Conservation (phyloP, 495 filamentous ascomycete species). For the Rusavskia elegans region DNA sequence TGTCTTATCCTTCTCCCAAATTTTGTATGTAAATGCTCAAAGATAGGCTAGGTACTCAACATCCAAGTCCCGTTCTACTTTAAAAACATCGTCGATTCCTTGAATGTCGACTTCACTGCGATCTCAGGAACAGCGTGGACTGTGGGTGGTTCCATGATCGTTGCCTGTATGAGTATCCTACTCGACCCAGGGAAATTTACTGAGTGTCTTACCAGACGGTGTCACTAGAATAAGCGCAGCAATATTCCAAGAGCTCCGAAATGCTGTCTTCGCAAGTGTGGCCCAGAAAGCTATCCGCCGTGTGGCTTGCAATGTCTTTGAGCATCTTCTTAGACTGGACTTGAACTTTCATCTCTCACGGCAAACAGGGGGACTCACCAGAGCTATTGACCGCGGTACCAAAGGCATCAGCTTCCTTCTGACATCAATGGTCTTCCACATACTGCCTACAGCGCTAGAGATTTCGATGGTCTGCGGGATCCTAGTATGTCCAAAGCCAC, state of each 20-base stretch:
- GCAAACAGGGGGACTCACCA: slow-evolving; percentile 85
- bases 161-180: slow-evolving; percentile 47
- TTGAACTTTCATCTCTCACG: slow-evolving; percentile 85
- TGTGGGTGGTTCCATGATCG: slow-evolving; percentile 77
- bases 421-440: slow-evolving; percentile 97
- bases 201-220: slow-evolving; percentile 41
- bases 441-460: slow-evolving; percentile 84
- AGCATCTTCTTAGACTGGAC: slow-evolving; percentile 76
- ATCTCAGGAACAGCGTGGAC: slow-evolving; percentile 75
- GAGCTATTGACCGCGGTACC: slow-evolving; percentile 91
- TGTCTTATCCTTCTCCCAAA: slow-evolving; percentile 8
- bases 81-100: slow-evolving; percentile 88
- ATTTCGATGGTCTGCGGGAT: slow-evolving; percentile 93
- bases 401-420: slow-evolving; percentile 96
- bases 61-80: slow-evolving; percentile 98
- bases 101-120: slow-evolving; percentile 84
- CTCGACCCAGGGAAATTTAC: background rate
- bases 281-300: slow-evolving; percentile 89
- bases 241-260: slow-evolving; percentile 78
- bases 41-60: slow-evolving; percentile 51
- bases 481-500: slow-evolving; percentile 29
- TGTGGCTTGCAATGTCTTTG: slow-evolving; percentile 84
- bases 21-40: background rate
- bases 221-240: slow-evolving; percentile 73
- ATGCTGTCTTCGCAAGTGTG: slow-evolving; percentile 92